These are phyloP conservation scores for Beauveria australis DNA, from an alignment of 2,329 filamentous ascomycete species.

Conservation along the genomic window DNA sequence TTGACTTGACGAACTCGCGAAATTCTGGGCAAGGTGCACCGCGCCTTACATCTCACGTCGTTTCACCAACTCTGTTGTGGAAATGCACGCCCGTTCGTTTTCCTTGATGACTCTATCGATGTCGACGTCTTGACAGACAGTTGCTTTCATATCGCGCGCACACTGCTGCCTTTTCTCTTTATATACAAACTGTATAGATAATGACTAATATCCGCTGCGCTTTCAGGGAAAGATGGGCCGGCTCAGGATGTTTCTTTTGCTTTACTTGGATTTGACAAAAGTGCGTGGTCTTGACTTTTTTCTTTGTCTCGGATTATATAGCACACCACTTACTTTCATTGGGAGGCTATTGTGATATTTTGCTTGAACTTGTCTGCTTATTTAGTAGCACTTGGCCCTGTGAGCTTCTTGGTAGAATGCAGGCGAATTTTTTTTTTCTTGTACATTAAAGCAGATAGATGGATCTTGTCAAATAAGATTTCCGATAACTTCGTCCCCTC, in stretches of 20 bases:
- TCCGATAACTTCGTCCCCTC: too few relatives aligned
- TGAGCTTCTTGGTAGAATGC: background rate
- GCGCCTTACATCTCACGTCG: background rate
- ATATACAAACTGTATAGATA: conserved; percentile 7
- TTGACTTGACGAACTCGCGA: background rate
- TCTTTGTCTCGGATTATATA: background rate
- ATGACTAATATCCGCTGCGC: conserved; percentile 8
- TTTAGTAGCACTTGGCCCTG: background rate
- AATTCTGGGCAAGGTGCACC: background rate
- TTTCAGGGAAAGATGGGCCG: background rate
- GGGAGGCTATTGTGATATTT: background rate
- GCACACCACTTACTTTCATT: background rate
- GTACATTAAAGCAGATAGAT: background rate
- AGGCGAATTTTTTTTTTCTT: background rate
- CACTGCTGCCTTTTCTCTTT: background rate
- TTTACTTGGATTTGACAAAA: background rate
- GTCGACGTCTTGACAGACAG: conserved; percentile 10
- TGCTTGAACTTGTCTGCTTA: too few relatives aligned
- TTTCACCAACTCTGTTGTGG: background rate
- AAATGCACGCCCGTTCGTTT: background rate
- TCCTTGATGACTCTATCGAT: conserved; percentile 9
- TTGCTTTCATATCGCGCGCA: conserved; percentile 3
- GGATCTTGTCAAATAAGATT: too few relatives aligned
- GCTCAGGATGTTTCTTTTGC: background rate
- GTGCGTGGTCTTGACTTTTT: background rate